phyloP scores from a whole-genome alignment of 1,284 basidiomycete genomes.

The Fomes fomentarius region DNA sequence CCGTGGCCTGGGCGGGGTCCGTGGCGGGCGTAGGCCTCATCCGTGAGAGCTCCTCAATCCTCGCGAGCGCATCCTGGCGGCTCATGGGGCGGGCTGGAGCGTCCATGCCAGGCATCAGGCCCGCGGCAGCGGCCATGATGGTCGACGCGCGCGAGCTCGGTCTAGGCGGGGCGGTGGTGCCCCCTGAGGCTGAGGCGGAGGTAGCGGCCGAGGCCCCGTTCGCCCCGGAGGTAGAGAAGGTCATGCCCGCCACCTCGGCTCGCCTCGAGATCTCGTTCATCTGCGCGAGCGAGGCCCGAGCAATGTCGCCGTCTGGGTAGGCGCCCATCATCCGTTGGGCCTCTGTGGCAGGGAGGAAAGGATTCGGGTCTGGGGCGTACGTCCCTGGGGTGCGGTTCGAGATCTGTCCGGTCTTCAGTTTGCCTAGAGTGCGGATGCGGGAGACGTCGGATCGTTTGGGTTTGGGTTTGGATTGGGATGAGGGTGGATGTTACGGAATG shows the following conservation, averaged over 20 bases:
- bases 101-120: slow-evolving; percentile 31
- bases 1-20: slow-evolving; percentile 21
- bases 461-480: slow-evolving; percentile 2
- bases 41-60: slow-evolving; percentile 53
- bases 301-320: slow-evolving; percentile 58
- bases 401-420: slow-evolving; percentile 33
- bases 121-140: slow-evolving; percentile 38
- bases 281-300: slow-evolving; percentile 64
- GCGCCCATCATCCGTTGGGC: slow-evolving; percentile 59
- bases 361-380: slow-evolving; percentile 39
- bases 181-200: no score
- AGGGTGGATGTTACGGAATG: no score
- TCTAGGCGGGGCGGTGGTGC: slow-evolving; percentile 18
- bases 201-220: slow-evolving; percentile 4
- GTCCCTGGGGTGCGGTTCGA: slow-evolving; percentile 24
- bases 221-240: slow-evolving; percentile 35
- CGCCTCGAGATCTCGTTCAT: slow-evolving; percentile 77
- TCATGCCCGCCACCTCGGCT: slow-evolving; percentile 48
- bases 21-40: slow-evolving; percentile 40
- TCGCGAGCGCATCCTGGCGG: slow-evolving; percentile 51
- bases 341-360: slow-evolving; percentile 63
- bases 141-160: slow-evolving; percentile 33
- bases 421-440: slow-evolving; percentile 26
- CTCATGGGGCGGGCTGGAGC: slow-evolving; percentile 36
- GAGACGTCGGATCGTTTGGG: slow-evolving; percentile 9